These are phyloP conservation scores for Fusarium longipes DNA, from an alignment of 2,329 filamentous ascomycete genomes.

Conservation along the genomic window DNA sequence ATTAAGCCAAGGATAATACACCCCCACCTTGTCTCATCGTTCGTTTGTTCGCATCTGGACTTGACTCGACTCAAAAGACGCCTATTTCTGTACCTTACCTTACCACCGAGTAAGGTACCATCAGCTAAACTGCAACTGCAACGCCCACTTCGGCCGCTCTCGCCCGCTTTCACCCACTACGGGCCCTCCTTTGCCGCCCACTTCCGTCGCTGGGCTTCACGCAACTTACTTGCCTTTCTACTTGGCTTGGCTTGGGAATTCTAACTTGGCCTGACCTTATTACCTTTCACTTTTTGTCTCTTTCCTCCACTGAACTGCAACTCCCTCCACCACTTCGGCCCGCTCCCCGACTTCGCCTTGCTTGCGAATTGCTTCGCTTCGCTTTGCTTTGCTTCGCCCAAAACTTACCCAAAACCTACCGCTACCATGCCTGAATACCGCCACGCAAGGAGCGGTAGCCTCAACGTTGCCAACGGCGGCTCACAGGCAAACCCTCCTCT, in stretches of 20 bases:
- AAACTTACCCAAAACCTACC: constrained; percentile 36
- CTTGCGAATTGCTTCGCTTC: constrained; percentile 32
- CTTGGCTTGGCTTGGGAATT: constrained; percentile 1
- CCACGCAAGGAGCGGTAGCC: constrained; percentile 68
- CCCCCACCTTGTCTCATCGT: background rate
- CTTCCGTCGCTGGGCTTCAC: constrained; percentile 45
- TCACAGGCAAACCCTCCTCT: constrained; percentile 48
- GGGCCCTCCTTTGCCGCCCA: constrained; percentile 44
- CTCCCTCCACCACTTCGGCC: constrained; percentile 34
- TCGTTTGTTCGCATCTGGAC: background rate
- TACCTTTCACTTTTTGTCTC: constrained; percentile 23
- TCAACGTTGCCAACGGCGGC: constrained; percentile 60
- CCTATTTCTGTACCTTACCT: background rate
- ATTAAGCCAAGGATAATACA: background rate
- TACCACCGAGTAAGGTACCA: background rate
- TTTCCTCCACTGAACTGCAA: constrained; percentile 7
- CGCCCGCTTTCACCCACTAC: constrained; percentile 43
- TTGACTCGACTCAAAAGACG: background rate
- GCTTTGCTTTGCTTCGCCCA: constrained; percentile 18
- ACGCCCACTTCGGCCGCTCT: constrained; percentile 43
- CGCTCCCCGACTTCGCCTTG: constrained; percentile 28
- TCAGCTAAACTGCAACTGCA: constrained; percentile 1
- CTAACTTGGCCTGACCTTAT: background rate
- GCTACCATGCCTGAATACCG: constrained; percentile 61
- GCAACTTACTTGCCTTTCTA: background rate